Base-by-base conservation (phyloP, 805 yeast genomes). In the Candida morakotiae region DNA sequence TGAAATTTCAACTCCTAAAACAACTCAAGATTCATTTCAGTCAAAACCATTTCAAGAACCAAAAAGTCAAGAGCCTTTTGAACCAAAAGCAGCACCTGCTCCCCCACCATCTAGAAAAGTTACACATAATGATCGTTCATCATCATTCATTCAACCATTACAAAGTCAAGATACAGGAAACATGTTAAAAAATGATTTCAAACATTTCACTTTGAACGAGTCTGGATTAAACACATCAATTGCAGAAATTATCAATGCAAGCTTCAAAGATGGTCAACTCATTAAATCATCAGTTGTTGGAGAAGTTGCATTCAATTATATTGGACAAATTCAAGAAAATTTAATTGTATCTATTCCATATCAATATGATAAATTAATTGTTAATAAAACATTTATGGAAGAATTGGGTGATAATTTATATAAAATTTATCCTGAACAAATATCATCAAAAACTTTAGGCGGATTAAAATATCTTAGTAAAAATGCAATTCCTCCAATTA, bases 231-330 rank as follows among this genome's bases (percentile, higher is more conserved):
- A 82, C 49, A 80, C 89, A 2, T 83, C 94, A 32, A 67, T 88
- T 45, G 89, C 93, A n/a, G 98, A 91, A 62, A 79, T 84, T 9
- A 69, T 87, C 44, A 81, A 79, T 53, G 95, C 87, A 4, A 71
- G 74, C 14, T 81, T 81, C 58, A 77, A 75, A 44, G 86, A 81
- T 51, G 95, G 94, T 14, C 60, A 62, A 30, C 63, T 81, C 25
- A 56, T 60, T 9, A 71, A 76, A 24, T 74, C 87, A 6, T 79
- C 81, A 52, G 70, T 81, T 9, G 72, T 83, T 38, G 97, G 98
- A 36, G 97, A 91, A 62, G 69, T 89, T 47, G 95, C 96, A 0
- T 75, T 88, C 56, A 82, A 82, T 49, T 86, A 79, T 55, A 46
- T 46, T 19, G 48, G 55, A 19, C 58, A 38, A 8, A 16, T 39